Percentiles rank a stretch among this genome's conserved stretches.
Evolutionary conservation across 495 filamentous ascomycete species (phyloP).

Genomic region (Aspergillus conjunctus): DNA sequence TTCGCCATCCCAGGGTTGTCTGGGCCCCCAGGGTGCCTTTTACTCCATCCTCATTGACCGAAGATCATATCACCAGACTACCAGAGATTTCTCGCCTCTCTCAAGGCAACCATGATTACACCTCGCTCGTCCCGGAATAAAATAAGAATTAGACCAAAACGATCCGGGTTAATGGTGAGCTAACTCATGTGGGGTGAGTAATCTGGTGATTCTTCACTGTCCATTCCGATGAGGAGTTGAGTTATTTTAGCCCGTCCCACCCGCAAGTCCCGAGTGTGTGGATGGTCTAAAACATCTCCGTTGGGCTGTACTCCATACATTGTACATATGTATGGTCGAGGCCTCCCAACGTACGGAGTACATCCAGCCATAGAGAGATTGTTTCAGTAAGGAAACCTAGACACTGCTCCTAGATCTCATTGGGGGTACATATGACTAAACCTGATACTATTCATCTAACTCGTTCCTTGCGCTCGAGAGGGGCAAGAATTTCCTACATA

Average conservation of each 20-base stretch:
- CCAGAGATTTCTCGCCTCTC: not conserved
- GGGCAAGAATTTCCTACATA: not conserved
- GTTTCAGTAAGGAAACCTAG: not conserved
- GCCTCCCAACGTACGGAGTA: not conserved
- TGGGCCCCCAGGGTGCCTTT: too few species aligned
- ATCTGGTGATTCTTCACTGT: conserved; percentile 20
- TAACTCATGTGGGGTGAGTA: conserved; percentile 4
- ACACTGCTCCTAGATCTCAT: not conserved
- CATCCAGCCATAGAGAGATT: conserved; percentile 5
- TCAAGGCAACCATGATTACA: not conserved
- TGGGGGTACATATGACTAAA: not conserved
- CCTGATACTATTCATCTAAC: not conserved
- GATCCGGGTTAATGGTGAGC: not conserved
- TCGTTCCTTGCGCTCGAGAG: not conserved
- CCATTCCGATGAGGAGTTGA: conserved; percentile 14
- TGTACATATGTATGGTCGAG: conserved; percentile 5
- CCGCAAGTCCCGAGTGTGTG: conserved; percentile 27
- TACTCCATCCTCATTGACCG: not conserved
- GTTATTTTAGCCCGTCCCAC: conserved; percentile 26
- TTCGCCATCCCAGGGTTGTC: too few species aligned
- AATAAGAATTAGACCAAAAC: not conserved
- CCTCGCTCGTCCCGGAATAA: not conserved
- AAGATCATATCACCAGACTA: conserved; percentile 13
- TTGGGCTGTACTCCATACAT: conserved; percentile 11
- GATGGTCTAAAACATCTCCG: conserved; percentile 29